Base-by-base conservation (phyloP, 116 monocot genomes). In the Papilionanthe hybrid region DNA sequence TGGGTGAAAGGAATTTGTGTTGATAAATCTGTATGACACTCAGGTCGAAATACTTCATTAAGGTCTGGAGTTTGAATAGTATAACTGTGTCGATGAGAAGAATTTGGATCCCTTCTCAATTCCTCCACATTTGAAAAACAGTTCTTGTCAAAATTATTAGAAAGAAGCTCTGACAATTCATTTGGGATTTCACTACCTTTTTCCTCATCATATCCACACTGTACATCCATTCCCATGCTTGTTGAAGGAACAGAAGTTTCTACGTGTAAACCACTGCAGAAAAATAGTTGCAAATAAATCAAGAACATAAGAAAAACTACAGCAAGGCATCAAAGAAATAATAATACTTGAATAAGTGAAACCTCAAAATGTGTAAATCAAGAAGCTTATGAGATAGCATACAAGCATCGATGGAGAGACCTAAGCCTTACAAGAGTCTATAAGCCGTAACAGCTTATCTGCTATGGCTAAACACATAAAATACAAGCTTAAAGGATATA, bases 41-140 rank as follows among this genome's bases (percentile, higher is more conserved):
- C 78, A 81, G 82, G 79, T 68, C 81, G 87, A 72, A 92, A 81
- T 28, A 86, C 79, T 86, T 89, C 90, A 83, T 94, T 94, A 12
- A 94, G 86, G 81, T 94, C 89, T 72, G 94, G 96, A 43, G 94
- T 92, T 75, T 90, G 90, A 72, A 88, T 85, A 74, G 88, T 91
- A 80, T 89, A 92, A 10, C 81, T 80, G 42, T 86, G 87, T 68
- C 77, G 79, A 66, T 81, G 82, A 77, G 83, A 79, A 80, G 84
- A 78, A 9, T 79, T 65, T 80, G 69, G 75, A 81, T 75, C 77
- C 66, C 41, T 81, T 75, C 67, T 75, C 5, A 82, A 57, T 80
- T 90, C 84, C 22, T 80, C 82, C 37, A 42, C 27, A 72, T 75
- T 63, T 81, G 79, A 58, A 45, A 50, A 23, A 32, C 32, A 41